These are phyloP conservation scores for Phyllostachys edulis DNA, from an alignment of 176 grass and related monocot species.

Conservation along the genomic window DNA sequence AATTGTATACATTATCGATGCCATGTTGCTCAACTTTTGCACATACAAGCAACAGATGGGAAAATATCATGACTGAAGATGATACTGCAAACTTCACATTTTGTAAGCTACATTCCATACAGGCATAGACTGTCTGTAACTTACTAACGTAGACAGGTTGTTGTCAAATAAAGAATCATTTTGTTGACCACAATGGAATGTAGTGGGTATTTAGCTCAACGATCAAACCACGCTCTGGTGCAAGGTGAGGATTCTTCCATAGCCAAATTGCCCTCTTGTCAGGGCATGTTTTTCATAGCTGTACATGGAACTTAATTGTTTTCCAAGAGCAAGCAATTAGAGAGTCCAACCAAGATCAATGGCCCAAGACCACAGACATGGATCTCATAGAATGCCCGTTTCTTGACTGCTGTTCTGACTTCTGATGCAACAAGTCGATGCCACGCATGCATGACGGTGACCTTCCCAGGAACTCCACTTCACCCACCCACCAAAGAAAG, in stretches of 20 bases:
- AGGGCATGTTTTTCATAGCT: neutral
- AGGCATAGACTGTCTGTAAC: neutral
- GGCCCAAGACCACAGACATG: no score
- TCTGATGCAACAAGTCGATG: constrained; percentile 1
- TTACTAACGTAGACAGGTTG: neutral
- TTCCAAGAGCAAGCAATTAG: neutral
- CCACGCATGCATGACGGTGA: constrained; percentile 19
- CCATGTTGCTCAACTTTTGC: no score
- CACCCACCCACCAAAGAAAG: neutral
- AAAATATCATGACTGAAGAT: no score
- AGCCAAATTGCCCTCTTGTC: neutral
- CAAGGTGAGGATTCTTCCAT: neutral
- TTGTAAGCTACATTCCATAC: neutral
- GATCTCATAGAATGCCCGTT: no score
- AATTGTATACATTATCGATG: neutral
- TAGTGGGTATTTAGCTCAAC: neutral
- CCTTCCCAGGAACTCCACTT: constrained; percentile 12
- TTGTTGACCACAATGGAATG: neutral
- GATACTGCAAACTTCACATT: neutral
- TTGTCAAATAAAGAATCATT: neutral
- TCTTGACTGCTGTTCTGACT: neutral
- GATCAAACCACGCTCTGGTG: neutral
- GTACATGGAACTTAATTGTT: neutral
- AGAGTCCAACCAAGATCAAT: no score
- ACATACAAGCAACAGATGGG: no score